Base-by-base conservation (phyloP, 2,329 filamentous ascomycete species). In the Diaporthe eres region DNA sequence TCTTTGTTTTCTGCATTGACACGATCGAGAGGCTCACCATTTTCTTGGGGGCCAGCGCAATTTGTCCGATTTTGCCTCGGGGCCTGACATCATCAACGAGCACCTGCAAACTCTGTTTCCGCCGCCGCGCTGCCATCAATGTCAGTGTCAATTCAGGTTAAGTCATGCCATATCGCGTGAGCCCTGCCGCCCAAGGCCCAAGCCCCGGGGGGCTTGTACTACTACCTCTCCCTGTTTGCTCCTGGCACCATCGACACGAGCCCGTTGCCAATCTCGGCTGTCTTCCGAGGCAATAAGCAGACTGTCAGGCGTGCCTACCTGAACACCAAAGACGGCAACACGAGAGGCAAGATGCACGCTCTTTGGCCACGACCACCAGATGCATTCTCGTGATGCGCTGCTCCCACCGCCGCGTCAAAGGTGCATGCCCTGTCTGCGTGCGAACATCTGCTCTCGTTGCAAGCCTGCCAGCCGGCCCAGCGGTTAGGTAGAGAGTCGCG, bases 1-100 rank as follows among this genome's bases (percentile, higher is more conserved):
- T 15, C 37, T 15, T 25, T n/a, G 4, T 44, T 44, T 44, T 28
- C n/a, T 61, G 58, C 37, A 44, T n/a, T 31, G 53, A 57, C 53
- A 57, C 28, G 7, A 19, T 22, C 19, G n/a, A 6, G 19, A 37
- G 58, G 19, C 58, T 61, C 58, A 61, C 58, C 58, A 61, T 61
- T 61, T 61, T 44, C 13, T 44, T 9, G 13, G 39, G n/a, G 42
- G 58, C 22, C 58, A 61, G 58, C 37, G 15, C 58, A 12, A 7
- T 39, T 44, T 61, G 58, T 61, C 60, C 39, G 39, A 31, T 31
- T 47, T 44, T 19, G 28, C 60, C 39, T 65, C 25, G 25, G 7
- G 25, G 25, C 60, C 60, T 65, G 60, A 65, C 60, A 65, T 65
- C n/a, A 31, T 65, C 42, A 44, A 44, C n/a, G n/a, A 28, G 58